phyloP scores from a whole-genome alignment of 495 filamentous ascomycete genomes.

The Pyrenula massariospora region DNA sequence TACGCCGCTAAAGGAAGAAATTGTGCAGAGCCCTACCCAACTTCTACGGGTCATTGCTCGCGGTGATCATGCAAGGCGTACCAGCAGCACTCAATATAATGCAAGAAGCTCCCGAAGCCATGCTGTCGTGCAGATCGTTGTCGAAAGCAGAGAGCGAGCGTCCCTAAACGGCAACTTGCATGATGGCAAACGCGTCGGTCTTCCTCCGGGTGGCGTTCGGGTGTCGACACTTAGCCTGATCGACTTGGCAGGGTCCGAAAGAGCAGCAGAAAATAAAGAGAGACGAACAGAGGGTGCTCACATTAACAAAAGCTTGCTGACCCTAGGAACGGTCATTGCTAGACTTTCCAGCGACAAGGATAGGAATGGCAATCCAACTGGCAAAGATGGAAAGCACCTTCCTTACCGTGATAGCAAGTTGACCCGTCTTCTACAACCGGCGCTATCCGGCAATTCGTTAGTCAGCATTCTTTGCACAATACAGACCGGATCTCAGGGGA shows the following conservation, averaged over 20 bases:
- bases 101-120: constrained; percentile 92
- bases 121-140: constrained; percentile 96
- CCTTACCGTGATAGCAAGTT: constrained; percentile 97
- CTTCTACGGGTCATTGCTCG: constrained; percentile 89
- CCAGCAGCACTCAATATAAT: constrained; percentile 92
- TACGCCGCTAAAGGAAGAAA: constrained; percentile 92
- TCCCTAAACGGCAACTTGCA: constrained; percentile 35
- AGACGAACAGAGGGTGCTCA: constrained; percentile 89
- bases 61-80: constrained; percentile 80
- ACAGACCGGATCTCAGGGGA: constrained; percentile 59
- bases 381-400: constrained; percentile 79
- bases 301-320: constrained; percentile 96
- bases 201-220: constrained; percentile 80
- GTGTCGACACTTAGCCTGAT: constrained; percentile 93
- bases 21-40: constrained; percentile 94
- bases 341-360: constrained; percentile 77
- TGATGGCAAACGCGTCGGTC: constrained; percentile 62
- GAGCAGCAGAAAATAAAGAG: constrained; percentile 91
- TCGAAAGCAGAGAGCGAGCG: constrained; percentile 85
- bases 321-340: constrained; percentile 89
- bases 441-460: constrained; percentile 83
- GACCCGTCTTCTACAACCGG: constrained; percentile 83
- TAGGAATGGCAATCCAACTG: constrained; percentile 58
- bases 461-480: constrained; percentile 97
- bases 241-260: constrained; percentile 91